Evolutionary conservation across 176 grass and related monocot species (phyloP), one percentile per base, ranked within the genome.

Genomic region (Dendrocalamus sinicus): DNA sequence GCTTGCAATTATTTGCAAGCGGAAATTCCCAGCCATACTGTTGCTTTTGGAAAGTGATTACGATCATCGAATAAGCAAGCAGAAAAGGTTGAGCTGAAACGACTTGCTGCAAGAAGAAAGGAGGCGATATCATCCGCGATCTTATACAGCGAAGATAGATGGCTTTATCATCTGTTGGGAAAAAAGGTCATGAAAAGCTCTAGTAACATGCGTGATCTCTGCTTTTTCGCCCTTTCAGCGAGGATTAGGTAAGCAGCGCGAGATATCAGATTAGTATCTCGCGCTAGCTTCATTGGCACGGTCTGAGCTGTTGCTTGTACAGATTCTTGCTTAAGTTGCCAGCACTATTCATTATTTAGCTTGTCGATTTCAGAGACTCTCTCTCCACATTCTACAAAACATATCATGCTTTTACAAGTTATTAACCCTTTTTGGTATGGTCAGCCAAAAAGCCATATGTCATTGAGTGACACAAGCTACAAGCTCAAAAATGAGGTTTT

Each of bases 1-100:
- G 39, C 2, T 73, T 8, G 16, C 75, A 79, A 91, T 87, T 87
- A 77, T 82, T 86, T 60, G 68, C 8, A 16, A 61, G 73, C 17
- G 15, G 65, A 30, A 67, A 83, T 73, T n/a, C 12, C 51, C 62
- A 50, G 51, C 67, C 12, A 7, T 7, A 2, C 23, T 82, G 47
- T 74, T 83, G 80, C 80, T 90, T 87, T 83, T 73, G 50, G 82
- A 61, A 81, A 58, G 50, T 40, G 59, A 30, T 51, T 39, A 17
- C 44, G 60, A 65, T 65, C 44, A n/a, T 8, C 20, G 39, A 83
- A 22, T 14, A 43, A n/a, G 24, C 40, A 41, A 15, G 24, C 10
- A 3, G 20, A 40, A 67, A 83, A 58, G 2, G 39, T 16, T 13
- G 52, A 16, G 80, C 43, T 30, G 28, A 43, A 24, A 70, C 67